These are phyloP conservation scores for Amanita rubescens DNA, from an alignment of 768 basidiomycete genomes.

Conservation along the genomic window DNA sequence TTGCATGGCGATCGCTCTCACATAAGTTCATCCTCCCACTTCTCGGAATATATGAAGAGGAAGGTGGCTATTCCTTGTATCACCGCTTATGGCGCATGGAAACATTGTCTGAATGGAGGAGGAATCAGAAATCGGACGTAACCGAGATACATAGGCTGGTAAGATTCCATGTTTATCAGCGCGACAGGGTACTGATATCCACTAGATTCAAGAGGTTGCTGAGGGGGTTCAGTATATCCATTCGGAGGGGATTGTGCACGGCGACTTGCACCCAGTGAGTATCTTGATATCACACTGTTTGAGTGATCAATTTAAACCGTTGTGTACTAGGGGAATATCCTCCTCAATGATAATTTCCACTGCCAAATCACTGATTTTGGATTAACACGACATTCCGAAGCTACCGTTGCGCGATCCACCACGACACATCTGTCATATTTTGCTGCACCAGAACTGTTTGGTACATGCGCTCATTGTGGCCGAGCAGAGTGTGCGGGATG, in stretches of 20 bases:
- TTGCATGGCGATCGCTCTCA: background rate
- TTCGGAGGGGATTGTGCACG: slow-evolving; percentile 3
- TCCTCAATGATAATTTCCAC: background rate
- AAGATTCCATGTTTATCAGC: background rate
- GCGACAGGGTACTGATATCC: background rate
- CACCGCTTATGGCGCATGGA: background rate
- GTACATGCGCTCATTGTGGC: too few relatives aligned
- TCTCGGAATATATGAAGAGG: background rate
- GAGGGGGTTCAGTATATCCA: slow-evolving; percentile 3
- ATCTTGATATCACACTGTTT: background rate
- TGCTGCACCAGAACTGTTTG: background rate
- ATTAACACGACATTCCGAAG: too few relatives aligned
- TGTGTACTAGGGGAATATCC: background rate
- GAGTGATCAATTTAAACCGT: background rate
- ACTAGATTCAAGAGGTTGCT: background rate
- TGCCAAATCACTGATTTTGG: background rate
- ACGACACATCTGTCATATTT: background rate
- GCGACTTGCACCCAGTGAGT: background rate
- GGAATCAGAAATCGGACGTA: too few relatives aligned
- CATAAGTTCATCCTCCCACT: background rate
- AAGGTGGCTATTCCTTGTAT: background rate
- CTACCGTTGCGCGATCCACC: background rate
- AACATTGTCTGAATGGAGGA: slow-evolving; percentile 1
- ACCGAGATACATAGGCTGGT: background rate
- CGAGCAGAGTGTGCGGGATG: too few relatives aligned